Evolutionary conservation across 176 grass and related monocot genomes (phyloP), one percentile per base, ranked within the genome.

Genomic region (Miscanthus lutarioriparius): DNA sequence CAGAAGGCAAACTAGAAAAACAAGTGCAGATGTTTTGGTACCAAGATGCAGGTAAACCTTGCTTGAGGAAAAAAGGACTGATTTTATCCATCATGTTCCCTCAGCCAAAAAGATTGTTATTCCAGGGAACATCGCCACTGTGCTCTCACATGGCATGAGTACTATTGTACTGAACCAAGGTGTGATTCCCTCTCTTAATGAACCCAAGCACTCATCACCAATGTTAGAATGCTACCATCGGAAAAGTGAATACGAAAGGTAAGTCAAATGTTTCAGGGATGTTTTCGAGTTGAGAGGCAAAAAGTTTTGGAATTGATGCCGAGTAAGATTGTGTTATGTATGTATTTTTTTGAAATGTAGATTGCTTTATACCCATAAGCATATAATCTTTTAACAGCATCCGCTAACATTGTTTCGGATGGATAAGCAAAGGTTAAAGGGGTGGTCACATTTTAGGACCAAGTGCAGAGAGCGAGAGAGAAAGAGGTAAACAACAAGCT

Each of bases 71-170:
- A 83, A 83, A 49, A 90, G 9, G 68, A 17, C 3, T 38, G 75
- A 69, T 90, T 90, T 90, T 65, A 83, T 79, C 62, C 69, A 75
- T 53, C 80, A 75, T 75, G 89, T 70, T 53, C 69, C 85, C 80
- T 84, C 69, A 84, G 51, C 39, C 28, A 61, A 81, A 79, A 83
- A 74, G 61, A n/a, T 69, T 79, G 45, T 62, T 90, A 80, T 79
- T 90, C 74, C 49, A 25, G 74, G 67, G 80, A 67, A 87, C 72
- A 87, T 80, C 28, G 38, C 25, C 79, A 67, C 80, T 59, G 66
- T 83, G 61, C 80, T 79, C 47, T 20, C 80, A 90, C 84, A 74
- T 86, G 84, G 56, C 83, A 82, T 44, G 28, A 56, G 63, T 38
- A 78, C 39, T 14, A 26, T 27, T 36, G 49, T 56, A 82, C 13